Conservation (phyloP, 108 stramenopile species). For the Schizochytrium sp. region DNA sequence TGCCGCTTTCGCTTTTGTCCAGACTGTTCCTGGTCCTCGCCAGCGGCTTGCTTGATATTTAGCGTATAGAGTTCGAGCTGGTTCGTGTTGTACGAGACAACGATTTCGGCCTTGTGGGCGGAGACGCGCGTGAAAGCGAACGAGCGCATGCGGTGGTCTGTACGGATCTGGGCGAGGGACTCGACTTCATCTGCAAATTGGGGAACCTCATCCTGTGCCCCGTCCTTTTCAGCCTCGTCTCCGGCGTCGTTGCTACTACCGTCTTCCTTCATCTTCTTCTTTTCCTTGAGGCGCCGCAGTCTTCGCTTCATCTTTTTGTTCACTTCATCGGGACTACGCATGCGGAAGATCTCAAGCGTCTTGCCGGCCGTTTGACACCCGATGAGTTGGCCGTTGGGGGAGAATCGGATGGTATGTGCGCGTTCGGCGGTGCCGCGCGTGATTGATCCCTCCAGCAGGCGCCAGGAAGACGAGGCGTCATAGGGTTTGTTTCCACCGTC, state of each 20-base stretch:
- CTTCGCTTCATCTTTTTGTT: slow-evolving; percentile 71
- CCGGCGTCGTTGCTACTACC: slow-evolving; percentile 52
- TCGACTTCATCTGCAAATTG: slow-evolving; percentile 71
- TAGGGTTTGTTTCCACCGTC: not conserved
- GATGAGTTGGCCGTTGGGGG: slow-evolving; percentile 21
- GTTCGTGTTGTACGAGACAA: slow-evolving; percentile 75
- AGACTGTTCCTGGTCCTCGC: not conserved
- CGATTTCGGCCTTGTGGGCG: slow-evolving; percentile 54
- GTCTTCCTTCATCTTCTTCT: slow-evolving; percentile 65
- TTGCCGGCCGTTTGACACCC: slow-evolving; percentile 34
- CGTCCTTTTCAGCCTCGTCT: slow-evolving; percentile 32
- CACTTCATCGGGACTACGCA: slow-evolving; percentile 61
- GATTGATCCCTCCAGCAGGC: not conserved
- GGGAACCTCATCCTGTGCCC: not conserved
- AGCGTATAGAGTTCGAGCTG: slow-evolving; percentile 72
- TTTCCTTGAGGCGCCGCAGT: slow-evolving; percentile 59
- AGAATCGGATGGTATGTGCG: slow-evolving; percentile 27
- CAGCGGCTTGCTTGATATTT: slow-evolving; percentile 21
- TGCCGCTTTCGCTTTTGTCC: not conserved
- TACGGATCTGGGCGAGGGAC: slow-evolving; percentile 61
- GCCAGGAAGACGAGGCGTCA: not conserved
- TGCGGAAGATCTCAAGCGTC: slow-evolving; percentile 63
- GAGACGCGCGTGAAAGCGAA: slow-evolving; percentile 51
- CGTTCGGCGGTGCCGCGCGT: not conserved
- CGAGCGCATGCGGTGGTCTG: slow-evolving; percentile 66